Conservation (phyloP, 768 basidiomycete species). For the Kwoniella dejecticola region DNA sequence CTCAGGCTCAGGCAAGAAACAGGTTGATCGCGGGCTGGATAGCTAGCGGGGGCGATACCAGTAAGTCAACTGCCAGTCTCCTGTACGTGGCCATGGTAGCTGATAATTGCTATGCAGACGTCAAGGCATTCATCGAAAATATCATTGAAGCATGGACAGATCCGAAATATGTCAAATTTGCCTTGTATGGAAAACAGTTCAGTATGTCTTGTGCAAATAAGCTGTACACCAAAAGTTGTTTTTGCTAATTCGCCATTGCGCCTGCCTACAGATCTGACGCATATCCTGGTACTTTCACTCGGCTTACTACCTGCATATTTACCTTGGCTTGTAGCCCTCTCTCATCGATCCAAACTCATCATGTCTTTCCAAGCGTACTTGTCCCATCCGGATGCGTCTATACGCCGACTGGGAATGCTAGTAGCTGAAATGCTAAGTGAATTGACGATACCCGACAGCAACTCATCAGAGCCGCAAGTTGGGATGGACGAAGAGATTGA, state of each 20-base stretch:
- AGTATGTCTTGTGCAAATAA: slow-evolving; percentile 59
- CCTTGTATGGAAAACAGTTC: slow-evolving; percentile 70
- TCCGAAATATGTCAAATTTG: slow-evolving; percentile 76
- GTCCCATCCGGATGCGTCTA: slow-evolving; percentile 69
- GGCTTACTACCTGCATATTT: slow-evolving; percentile 66
- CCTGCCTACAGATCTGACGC: slow-evolving; percentile 65
- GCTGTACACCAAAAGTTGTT: slow-evolving; percentile 41
- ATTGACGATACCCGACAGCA: slow-evolving; percentile 39
- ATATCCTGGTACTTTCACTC: slow-evolving; percentile 67
- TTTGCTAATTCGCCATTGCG: not conserved
- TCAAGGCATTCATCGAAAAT: slow-evolving; percentile 44
- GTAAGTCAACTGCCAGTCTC: not conserved
- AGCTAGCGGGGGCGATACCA: slow-evolving; percentile 58
- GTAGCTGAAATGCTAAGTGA: slow-evolving; percentile 69
- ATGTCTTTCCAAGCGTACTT: slow-evolving; percentile 73
- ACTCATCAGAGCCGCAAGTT: not conserved
- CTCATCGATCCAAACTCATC: slow-evolving; percentile 62
- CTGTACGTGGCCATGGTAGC: not conserved
- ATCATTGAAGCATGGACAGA: slow-evolving; percentile 71
- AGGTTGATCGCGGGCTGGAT: slow-evolving; percentile 70
- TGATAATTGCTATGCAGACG: slow-evolving; percentile 22
- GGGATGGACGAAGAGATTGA: slow-evolving; percentile 36
- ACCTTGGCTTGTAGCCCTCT: slow-evolving; percentile 51
- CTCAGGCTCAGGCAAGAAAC: slow-evolving; percentile 59
- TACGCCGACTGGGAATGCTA: slow-evolving; percentile 90